These are phyloP conservation scores for Phialophora verrucosa DNA, from an alignment of 2,329 filamentous ascomycete species.

Conservation along the genomic window DNA sequence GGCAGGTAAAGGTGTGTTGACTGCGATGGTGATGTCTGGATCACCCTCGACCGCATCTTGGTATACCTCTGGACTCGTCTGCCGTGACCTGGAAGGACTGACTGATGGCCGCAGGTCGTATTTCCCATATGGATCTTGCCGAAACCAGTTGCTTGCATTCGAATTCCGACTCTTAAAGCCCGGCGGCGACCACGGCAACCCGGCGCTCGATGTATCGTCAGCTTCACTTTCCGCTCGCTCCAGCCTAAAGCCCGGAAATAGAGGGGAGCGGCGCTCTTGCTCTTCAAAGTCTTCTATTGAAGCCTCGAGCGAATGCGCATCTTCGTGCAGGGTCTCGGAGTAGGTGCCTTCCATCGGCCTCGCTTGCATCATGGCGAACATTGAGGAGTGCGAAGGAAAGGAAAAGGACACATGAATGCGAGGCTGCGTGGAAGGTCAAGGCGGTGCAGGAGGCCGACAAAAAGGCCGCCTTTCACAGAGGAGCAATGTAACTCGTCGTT, in stretches of 20 bases:
- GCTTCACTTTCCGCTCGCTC: constrained; percentile 51
- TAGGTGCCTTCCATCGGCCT: constrained; percentile 56
- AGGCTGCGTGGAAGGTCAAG: constrained; percentile 26
- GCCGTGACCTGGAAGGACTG: constrained; percentile 60
- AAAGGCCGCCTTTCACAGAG: constrained; percentile 26
- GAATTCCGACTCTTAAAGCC: constrained; percentile 56
- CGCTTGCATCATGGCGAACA: constrained; percentile 48
- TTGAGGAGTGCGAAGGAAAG: constrained; percentile 16
- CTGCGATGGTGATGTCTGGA: constrained; percentile 57
- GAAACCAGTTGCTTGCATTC: constrained; percentile 63
- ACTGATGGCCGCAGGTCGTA: constrained; percentile 51
- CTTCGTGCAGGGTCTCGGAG: constrained; percentile 49
- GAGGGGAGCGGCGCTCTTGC: constrained; percentile 58
- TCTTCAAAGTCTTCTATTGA: constrained; percentile 68
- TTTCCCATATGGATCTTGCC: constrained; percentile 56
- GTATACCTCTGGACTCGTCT: constrained; percentile 62
- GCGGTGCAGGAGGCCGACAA: constrained; percentile 32
- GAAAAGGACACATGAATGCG: constrained; percentile 26
- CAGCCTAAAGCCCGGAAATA: constrained; percentile 66
- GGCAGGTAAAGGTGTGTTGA: constrained; percentile 62
- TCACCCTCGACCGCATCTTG: constrained; percentile 61
- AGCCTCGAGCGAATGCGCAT: constrained; percentile 60
- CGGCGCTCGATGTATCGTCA: constrained; percentile 48
- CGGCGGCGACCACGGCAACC: constrained; percentile 68
- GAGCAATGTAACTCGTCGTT: constrained; percentile 10